These are phyloP conservation scores for Carex pumila DNA, from an alignment of 176 grass and related monocot species.

Conservation along the genomic window DNA sequence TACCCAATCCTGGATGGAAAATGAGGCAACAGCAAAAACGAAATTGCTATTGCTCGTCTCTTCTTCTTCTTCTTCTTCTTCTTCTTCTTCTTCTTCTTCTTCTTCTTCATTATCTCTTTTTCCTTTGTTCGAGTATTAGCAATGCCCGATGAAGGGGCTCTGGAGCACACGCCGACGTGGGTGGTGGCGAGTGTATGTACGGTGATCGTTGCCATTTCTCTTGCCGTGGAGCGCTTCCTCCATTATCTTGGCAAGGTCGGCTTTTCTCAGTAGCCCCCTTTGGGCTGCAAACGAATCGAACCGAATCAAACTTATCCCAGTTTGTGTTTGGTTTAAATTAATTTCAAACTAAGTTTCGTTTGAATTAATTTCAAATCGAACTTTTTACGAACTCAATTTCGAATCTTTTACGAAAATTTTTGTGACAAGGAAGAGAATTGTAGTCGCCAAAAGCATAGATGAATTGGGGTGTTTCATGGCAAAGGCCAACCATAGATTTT, in stretches of 20 bases:
- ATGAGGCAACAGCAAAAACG: background rate
- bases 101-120: background rate
- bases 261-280: background rate
- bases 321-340: too few relatives aligned
- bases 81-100: background rate
- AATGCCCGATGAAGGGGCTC: background rate
- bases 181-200: constrained; percentile 58
- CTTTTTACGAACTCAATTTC: too few relatives aligned
- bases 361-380: too few relatives aligned
- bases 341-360: too few relatives aligned
- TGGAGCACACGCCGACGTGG: constrained; percentile 68
- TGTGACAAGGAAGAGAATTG: too few relatives aligned
- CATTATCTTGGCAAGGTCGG: constrained; percentile 66
- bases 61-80: background rate
- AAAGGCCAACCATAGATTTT: too few relatives aligned
- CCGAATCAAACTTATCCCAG: too few relatives aligned
- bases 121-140: background rate
- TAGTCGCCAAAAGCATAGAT: too few relatives aligned
- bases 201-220: constrained; percentile 57
- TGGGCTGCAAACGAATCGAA: too few relatives aligned
- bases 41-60: background rate
- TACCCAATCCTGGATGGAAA: background rate
- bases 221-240: constrained; percentile 66
- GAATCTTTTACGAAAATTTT: too few relatives aligned
- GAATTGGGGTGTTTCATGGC: too few relatives aligned